Base-by-base conservation (phyloP, 495 filamentous ascomycete genomes). In the Aspergillus taichungensis region DNA sequence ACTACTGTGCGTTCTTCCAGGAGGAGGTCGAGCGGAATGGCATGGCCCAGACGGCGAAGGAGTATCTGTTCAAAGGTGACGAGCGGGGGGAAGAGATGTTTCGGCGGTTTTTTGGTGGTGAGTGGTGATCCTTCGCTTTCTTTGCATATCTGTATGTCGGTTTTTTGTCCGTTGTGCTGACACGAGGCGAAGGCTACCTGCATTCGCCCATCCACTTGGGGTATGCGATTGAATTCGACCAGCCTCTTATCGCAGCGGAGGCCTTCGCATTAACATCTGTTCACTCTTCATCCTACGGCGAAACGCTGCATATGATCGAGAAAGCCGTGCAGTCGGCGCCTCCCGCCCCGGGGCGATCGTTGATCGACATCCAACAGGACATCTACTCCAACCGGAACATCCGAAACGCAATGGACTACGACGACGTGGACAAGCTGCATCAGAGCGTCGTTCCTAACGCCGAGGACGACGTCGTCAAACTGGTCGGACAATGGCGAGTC, bases 151-250 rank as follows among this genome's bases (percentile, higher is more conserved):
- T 7, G 13, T 24, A 24, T 24, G 18, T 24, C 4, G 4, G 18
- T 4, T 24, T 24, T 24, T 24, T 24, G 18, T 24, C 18, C 4
- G 18, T 24, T 24, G 18, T 24, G 18, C 18, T 24, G 18, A 24
- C 18, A 24, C 18, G 18, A 24, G 18, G 4, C 12, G 35, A 38
- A 50, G 66, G 62, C 3, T 44, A 56, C 3, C 53, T 55, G 28
- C 67, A 68, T 47, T 60, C 67, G 3, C 42, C 67, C 34, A 71
- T 71, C 43, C 67, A 68, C 42, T 39, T 71, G 2, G 64, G 58
- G 30, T 57, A 64, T 34, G 67, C 57, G 24, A 48, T 71, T 33
- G 67, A 71, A 45, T 71, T 67, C 43, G 45, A 61, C 6, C 63
- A 61, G 44, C 60, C 67, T 2, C 45, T 51, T 13, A 50, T 71